A percentile compares a stretch with the other conserved stretches of the same genome.
Conservation (phyloP, 345 rosid genomes). For the Citrus australasica region DNA sequence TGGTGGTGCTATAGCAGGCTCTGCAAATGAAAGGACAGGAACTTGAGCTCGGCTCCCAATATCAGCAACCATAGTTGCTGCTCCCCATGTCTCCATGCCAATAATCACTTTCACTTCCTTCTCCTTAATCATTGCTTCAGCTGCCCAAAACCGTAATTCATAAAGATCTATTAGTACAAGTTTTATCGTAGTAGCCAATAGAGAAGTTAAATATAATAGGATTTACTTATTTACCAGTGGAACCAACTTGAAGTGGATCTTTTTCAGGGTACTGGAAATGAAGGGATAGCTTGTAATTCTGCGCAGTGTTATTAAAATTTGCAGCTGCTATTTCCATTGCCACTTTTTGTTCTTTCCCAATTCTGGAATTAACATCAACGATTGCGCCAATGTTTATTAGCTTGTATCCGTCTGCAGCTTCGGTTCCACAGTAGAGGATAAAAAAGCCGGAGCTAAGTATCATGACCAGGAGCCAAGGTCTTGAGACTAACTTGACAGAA, state of each 20-base stretch:
- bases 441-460: constrained; percentile 1
- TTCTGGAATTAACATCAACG: constrained; percentile 31
- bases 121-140: constrained; percentile 28
- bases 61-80: constrained; percentile 29
- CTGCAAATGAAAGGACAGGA: constrained; percentile 37
- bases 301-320: constrained; percentile 16
- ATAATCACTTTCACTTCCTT: constrained; percentile 29
- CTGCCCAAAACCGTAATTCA: constrained; percentile 13
- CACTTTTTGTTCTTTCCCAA: constrained; percentile 33
- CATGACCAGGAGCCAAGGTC: constrained; percentile 5
- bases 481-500: background rate
- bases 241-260: constrained; percentile 25
- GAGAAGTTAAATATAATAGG: background rate
- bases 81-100: constrained; percentile 41
- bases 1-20: constrained; percentile 28
- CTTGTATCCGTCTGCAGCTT: background rate
- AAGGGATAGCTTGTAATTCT: constrained; percentile 29
- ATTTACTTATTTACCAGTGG: constrained; percentile 27
- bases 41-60: constrained; percentile 24
- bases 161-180: background rate
- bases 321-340: constrained; percentile 45
- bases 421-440: constrained; percentile 16
- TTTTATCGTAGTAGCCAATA: no score
- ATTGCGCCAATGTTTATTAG: constrained; percentile 38
- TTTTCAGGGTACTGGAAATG: constrained; percentile 21